phyloP scores from a whole-genome alignment of 2,329 filamentous ascomycete genomes.

The Cercospora sp. region DNA sequence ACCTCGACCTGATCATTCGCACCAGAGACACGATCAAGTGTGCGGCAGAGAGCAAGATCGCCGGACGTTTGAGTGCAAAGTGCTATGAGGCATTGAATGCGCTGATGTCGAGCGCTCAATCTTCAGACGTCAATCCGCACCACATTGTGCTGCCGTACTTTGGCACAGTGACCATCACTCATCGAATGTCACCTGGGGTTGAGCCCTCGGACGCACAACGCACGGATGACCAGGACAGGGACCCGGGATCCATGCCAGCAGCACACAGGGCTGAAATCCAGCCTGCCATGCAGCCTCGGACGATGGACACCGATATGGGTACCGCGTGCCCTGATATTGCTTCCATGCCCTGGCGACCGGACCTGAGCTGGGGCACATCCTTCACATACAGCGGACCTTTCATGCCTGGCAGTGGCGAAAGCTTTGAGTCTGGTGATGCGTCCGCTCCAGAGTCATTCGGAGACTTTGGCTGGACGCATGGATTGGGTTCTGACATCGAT shows the following conservation, averaged over 20 bases:
- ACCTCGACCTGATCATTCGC: constrained; percentile 7
- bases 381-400: constrained; percentile 7
- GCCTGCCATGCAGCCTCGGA: not conserved
- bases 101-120: constrained; percentile 7
- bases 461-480: not conserved
- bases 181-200: not conserved
- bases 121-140: not conserved
- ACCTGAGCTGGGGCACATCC: not conserved
- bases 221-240: not conserved
- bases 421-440: not conserved
- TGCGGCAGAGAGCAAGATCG: constrained; percentile 1
- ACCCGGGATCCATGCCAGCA: not conserved
- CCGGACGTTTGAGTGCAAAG: constrained; percentile 12
- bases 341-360: not conserved
- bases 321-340: not conserved
- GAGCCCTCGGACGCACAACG: not conserved
- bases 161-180: constrained; percentile 9
- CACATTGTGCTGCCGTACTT: constrained; percentile 19
- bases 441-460: not conserved
- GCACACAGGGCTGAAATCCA: not conserved
- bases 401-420: not conserved
- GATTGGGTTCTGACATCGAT: not conserved
- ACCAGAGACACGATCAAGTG: constrained; percentile 10
- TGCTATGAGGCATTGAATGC: constrained; percentile 10
- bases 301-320: not conserved